phyloP scores from a whole-genome alignment of 345 rosid genomes.

The Microthlaspi erraticum region DNA sequence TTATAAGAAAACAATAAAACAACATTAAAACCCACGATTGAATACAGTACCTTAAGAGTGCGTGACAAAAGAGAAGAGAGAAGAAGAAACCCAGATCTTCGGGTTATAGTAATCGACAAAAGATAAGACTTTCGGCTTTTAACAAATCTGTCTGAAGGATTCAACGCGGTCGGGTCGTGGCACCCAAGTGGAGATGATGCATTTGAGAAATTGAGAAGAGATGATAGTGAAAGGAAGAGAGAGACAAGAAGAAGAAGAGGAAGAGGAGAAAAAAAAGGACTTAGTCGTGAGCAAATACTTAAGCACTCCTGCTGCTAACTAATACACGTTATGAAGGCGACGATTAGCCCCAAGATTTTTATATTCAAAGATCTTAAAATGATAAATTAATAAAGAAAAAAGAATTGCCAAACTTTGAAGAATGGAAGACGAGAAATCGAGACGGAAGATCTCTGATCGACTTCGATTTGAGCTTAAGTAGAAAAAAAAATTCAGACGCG shows the following conservation, averaged over 20 bases:
- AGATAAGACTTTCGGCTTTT: conserved; percentile 16
- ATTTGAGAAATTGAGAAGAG: conserved; percentile 35
- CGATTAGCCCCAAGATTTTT: conserved; percentile 1
- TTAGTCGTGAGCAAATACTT: conserved; percentile 53
- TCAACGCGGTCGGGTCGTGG: conserved; percentile 46
- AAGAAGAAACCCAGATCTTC: conserved; percentile 46
- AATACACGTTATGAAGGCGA: conserved; percentile 38
- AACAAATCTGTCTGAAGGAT: conserved; percentile 40
- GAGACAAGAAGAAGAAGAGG: conserved; percentile 9
- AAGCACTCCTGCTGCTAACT: conserved; percentile 50
- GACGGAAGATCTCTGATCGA: conserved; percentile 14
- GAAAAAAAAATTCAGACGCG: conserved; percentile 12
- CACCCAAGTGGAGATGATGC: conserved; percentile 37
- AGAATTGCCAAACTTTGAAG: background rate
- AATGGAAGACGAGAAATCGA: conserved; percentile 12
- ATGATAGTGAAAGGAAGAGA: conserved; percentile 35
- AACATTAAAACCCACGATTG: background rate
- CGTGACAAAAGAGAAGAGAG: conserved; percentile 28
- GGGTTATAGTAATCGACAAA: background rate
- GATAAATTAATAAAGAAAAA: background rate
- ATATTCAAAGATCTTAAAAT: conserved; percentile 29
- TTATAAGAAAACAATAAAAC: conserved; percentile 8
- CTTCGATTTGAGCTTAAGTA: conserved; percentile 4
- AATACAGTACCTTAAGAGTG: conserved; percentile 34
- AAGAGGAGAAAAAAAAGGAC: conserved; percentile 40